phyloP scores from a whole-genome alignment of 1,284 basidiomycete species.

The Malassezia caprae region DNA sequence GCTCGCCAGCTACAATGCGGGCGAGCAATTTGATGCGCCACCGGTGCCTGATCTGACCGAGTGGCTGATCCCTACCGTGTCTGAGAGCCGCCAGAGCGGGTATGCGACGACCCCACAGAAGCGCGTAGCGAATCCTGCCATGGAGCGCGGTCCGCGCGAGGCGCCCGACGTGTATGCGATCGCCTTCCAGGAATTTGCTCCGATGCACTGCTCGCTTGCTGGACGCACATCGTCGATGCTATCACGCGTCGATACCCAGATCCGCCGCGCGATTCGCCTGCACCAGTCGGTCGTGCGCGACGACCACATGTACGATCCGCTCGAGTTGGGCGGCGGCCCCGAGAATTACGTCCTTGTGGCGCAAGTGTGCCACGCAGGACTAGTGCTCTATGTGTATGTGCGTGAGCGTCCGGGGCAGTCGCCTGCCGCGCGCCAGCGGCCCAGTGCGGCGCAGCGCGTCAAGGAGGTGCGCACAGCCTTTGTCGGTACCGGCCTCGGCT shows the following conservation, averaged over 20 bases:
- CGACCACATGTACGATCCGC: constrained; percentile 35
- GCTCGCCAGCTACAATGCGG: constrained; percentile 75
- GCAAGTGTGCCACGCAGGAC: constrained; percentile 34
- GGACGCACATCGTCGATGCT: constrained; percentile 46
- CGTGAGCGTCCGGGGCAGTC: constrained; percentile 53
- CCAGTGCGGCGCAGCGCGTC: constrained; percentile 49
- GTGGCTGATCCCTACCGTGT: constrained; percentile 44
- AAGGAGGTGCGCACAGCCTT: constrained; percentile 38
- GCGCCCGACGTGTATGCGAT: constrained; percentile 66
- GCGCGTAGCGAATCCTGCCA: constrained; percentile 21
- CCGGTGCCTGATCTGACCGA: constrained; percentile 42
- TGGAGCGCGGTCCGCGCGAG: constrained; percentile 26
- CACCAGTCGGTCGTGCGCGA: constrained; percentile 41
- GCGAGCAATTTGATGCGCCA: constrained; percentile 58
- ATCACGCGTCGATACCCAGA: constrained; percentile 57
- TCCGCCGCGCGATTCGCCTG: constrained; percentile 40
- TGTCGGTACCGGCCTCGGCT: constrained; percentile 44
- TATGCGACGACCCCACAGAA: constrained; percentile 18
- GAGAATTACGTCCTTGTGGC: constrained; percentile 41
- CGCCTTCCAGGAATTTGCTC: constrained; percentile 78
- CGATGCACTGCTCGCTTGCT: constrained; percentile 53
- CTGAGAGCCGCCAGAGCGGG: constrained; percentile 24
- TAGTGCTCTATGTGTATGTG: constrained; percentile 59
- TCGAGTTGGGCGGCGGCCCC: constrained; percentile 37
- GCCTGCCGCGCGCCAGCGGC: constrained; percentile 9